A percentile compares a stretch with the other conserved stretches of the same genome.
These are phyloP conservation scores for Leccinum pachyderme DNA, from an alignment of 1,284 basidiomycete genomes.

Conservation along the genomic window DNA sequence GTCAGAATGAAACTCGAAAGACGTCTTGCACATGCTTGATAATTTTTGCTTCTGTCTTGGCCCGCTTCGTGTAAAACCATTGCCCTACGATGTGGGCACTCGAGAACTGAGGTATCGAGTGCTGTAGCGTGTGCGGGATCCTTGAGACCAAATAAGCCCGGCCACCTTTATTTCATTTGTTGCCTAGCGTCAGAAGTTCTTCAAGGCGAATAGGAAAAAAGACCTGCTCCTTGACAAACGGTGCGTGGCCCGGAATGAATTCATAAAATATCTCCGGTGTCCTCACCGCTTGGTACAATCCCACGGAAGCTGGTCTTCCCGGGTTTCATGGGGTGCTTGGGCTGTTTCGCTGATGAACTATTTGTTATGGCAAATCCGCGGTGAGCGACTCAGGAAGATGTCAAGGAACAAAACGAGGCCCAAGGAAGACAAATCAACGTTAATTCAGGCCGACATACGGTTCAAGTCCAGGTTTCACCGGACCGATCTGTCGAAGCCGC, in stretches of 20 bases:
- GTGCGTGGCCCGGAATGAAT: not conserved
- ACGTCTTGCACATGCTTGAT: slow-evolving; percentile 34
- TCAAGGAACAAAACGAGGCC: not conserved
- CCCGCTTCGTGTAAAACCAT: slow-evolving; percentile 25
- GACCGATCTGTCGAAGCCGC: slow-evolving; percentile 1
- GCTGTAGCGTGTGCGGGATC: slow-evolving; percentile 13
- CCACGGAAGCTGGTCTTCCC: slow-evolving; percentile 4
- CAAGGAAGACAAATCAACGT: not conserved
- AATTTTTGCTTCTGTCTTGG: slow-evolving; percentile 22
- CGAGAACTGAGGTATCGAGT: slow-evolving; percentile 8
- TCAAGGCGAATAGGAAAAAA: slow-evolving; percentile 15
- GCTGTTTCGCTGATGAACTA: slow-evolving; percentile 8
- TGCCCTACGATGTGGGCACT: slow-evolving; percentile 15
- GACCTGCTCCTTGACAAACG: not conserved
- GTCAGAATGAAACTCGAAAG: not conserved
- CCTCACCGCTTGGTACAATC: not conserved
- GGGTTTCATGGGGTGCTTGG: slow-evolving; percentile 1
- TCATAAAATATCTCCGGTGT: slow-evolving; percentile 1
- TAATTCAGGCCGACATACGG: slow-evolving; percentile 1
- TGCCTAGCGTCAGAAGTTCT: slow-evolving; percentile 18
- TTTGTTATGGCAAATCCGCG: slow-evolving; percentile 9
- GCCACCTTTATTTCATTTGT: slow-evolving; percentile 27
- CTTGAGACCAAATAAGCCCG: slow-evolving; percentile 21
- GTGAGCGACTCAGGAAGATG: not conserved
- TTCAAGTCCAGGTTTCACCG: slow-evolving; percentile 15